phyloP scores from a whole-genome alignment of 163 green algal genomes.

The Chlorella variabilis region DNA sequence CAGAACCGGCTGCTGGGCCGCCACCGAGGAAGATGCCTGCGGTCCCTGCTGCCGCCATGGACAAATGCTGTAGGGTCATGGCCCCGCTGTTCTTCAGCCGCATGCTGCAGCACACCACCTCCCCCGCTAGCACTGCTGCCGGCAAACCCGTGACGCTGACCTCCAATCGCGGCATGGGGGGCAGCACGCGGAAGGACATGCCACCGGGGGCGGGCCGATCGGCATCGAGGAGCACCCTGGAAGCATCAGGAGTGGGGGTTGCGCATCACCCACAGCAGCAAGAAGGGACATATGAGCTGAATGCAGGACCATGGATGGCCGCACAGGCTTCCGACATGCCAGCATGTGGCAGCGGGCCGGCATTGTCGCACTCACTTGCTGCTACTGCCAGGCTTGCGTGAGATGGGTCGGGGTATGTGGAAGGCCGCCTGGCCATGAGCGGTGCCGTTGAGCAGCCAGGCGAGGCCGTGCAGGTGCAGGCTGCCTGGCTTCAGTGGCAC shows the following conservation, averaged over 20 bases:
- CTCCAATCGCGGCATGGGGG: constrained; percentile 75
- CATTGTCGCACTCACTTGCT: constrained; percentile 9
- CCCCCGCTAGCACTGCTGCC: constrained; percentile 61
- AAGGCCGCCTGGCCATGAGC: constrained; percentile 59
- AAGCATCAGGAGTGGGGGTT: background rate
- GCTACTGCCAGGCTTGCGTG: constrained; percentile 25
- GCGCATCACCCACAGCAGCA: background rate
- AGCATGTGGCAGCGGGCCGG: background rate
- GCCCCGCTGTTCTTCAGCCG: constrained; percentile 60
- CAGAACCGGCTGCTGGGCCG: background rate
- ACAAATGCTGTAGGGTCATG: constrained; percentile 39
- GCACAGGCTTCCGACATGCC: no score
- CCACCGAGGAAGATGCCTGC: background rate
- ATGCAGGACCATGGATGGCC: background rate
- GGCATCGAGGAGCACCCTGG: constrained; percentile 34
- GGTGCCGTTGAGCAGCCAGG: constrained; percentile 72
- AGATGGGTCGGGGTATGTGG: constrained; percentile 22
- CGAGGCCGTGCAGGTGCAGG: constrained; percentile 70
- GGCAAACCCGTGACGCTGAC: constrained; percentile 59
- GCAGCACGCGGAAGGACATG: constrained; percentile 66
- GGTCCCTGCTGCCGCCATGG: constrained; percentile 7
- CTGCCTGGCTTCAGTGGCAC: constrained; percentile 60
- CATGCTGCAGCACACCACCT: constrained; percentile 65
- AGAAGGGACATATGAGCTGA: no score
- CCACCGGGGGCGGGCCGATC: constrained; percentile 5